Percentiles rank a stretch among this genome's conserved stretches.
Conservation (phyloP, 2,329 filamentous ascomycete species). For the Alternaria postmessia region DNA sequence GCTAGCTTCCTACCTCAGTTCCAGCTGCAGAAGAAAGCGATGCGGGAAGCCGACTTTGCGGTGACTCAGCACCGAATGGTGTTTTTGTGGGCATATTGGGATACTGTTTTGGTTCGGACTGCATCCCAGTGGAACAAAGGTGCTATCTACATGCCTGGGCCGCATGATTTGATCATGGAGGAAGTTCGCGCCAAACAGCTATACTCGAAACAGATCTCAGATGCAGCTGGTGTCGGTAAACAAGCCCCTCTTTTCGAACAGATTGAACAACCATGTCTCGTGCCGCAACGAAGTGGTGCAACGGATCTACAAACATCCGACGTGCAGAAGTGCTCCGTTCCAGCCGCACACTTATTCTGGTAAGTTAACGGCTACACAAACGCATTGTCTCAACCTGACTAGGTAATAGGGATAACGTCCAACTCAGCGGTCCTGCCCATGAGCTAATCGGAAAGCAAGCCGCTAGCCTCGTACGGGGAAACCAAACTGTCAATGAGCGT, state of each 20-base stretch:
- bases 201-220: constrained; percentile 41
- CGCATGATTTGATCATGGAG: constrained; percentile 45
- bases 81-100: constrained; percentile 49
- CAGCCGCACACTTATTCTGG: constrained; percentile 47
- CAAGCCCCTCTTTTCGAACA: constrained; percentile 45
- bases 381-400: constrained; percentile 44
- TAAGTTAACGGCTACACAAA: constrained; percentile 38
- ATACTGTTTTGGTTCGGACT: constrained; percentile 40
- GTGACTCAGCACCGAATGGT: constrained; percentile 45
- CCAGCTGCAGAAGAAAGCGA: constrained; percentile 32
- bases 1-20: constrained; percentile 49
- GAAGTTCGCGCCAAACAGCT: constrained; percentile 47
- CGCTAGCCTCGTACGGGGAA: constrained; percentile 42
- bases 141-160: constrained; percentile 43
- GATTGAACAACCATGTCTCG: constrained; percentile 46
- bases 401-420: constrained; percentile 45
- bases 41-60: constrained; percentile 35
- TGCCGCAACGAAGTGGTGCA: constrained; percentile 20
- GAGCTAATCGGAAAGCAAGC: constrained; percentile 48
- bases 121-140: constrained; percentile 43
- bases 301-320: constrained; percentile 38
- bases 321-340: constrained; percentile 42
- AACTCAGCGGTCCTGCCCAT: constrained; percentile 46
- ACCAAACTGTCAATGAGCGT: constrained; percentile 43
- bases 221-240: constrained; percentile 43